Percentiles rank a stretch among this genome's conserved stretches.
Conservation (phyloP, 192 early-diverging fungal genomes). For the Rhizophlyctis rosea region DNA sequence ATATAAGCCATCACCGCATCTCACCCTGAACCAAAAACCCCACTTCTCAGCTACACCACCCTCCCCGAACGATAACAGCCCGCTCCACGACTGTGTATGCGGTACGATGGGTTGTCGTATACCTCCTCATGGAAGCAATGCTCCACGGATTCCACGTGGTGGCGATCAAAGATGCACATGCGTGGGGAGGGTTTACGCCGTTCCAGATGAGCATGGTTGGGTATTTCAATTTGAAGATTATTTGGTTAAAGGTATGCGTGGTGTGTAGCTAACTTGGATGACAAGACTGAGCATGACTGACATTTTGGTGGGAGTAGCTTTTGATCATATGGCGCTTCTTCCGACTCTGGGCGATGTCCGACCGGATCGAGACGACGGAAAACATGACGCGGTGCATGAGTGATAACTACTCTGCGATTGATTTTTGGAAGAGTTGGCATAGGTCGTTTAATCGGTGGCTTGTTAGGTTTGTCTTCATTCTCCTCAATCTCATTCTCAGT, state of each 20-base stretch:
- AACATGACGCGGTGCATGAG: slow-evolving; percentile 97
- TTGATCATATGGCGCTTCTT: slow-evolving; percentile 97
- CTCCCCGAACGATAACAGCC: slow-evolving; percentile 10
- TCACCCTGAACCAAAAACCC: too few species aligned
- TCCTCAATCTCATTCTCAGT: not conserved
- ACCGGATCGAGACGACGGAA: slow-evolving; percentile 83
- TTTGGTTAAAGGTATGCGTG: slow-evolving; percentile 80
- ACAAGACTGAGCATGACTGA: too few species aligned
- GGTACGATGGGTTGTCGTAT: slow-evolving; percentile 58
- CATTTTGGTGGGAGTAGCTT: slow-evolving; percentile 57
- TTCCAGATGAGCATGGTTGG: slow-evolving; percentile 85
- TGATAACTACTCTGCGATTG: slow-evolving; percentile 90
- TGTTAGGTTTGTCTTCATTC: slow-evolving; percentile 54
- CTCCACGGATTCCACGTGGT: slow-evolving; percentile 86
- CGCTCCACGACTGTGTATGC: slow-evolving; percentile 49
- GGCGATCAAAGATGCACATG: slow-evolving; percentile 82
- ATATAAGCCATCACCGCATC: too few species aligned
- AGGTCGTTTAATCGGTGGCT: slow-evolving; percentile 89
- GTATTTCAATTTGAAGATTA: slow-evolving; percentile 82
- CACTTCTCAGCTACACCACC: slow-evolving; percentile 60
- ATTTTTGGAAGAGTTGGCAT: slow-evolving; percentile 98
- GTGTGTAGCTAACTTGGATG: not conserved
- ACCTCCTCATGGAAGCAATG: slow-evolving; percentile 83
- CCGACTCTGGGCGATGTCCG: slow-evolving; percentile 91
- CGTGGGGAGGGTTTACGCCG: slow-evolving; percentile 77